phyloP scores from a whole-genome alignment of 208 protist genomes.

The Leishmania amazonensis region DNA sequence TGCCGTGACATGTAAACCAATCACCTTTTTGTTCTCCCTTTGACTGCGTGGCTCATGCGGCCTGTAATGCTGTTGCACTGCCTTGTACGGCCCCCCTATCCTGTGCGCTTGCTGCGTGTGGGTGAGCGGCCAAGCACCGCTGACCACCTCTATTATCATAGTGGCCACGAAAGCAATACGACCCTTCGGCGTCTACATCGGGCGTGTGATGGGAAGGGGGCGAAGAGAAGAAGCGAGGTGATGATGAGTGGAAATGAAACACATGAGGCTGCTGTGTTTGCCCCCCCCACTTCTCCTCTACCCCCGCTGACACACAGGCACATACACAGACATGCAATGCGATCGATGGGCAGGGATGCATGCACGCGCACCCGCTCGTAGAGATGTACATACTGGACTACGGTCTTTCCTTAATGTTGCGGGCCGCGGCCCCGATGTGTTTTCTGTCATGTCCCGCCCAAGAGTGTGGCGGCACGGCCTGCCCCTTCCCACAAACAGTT shows the following conservation, averaged over 20 bases:
- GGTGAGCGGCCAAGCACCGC: neutral
- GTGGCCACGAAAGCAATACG: neutral
- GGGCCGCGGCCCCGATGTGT: neutral
- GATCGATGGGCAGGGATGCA: neutral
- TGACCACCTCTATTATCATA: neutral
- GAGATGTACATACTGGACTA: slow-evolving; percentile 6
- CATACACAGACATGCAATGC: neutral
- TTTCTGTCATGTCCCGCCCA: neutral
- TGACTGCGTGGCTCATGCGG: neutral
- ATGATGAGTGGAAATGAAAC: neutral
- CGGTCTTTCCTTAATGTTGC: neutral
- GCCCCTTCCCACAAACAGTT: neutral
- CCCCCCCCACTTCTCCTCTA: neutral
- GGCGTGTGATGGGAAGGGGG: neutral
- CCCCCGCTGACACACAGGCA: neutral
- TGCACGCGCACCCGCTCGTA: neutral
- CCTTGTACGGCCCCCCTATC: neutral
- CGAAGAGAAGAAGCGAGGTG: neutral
- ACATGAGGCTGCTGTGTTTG: too few relatives aligned
- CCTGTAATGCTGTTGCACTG: neutral
- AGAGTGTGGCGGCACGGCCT: neutral
- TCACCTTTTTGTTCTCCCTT: neutral
- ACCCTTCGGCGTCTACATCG: neutral
- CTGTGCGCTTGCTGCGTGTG: neutral
- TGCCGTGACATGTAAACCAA: slow-evolving; percentile 1